Evolutionary conservation across 306 rosid genomes (phyloP), one percentile per base, ranked within the genome.

Genomic region (Pueraria montana): DNA sequence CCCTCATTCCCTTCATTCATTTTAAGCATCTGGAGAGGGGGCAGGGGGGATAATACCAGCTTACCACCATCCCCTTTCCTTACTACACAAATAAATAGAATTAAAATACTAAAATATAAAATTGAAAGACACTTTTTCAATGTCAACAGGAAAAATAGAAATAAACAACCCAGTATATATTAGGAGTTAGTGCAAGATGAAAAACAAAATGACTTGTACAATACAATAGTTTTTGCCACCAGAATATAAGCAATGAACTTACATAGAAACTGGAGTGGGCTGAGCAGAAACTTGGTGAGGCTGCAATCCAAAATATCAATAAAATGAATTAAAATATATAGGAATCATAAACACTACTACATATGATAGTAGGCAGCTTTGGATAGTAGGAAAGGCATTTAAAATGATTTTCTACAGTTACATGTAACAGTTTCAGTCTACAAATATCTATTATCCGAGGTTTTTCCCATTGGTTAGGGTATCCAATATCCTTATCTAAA

Each of bases 221-320:
- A 72, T 36, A 46, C 17, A 10, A 20, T 36, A 56, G 40, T 14
- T 65, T 78, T 72, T 18, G 14, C 58, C 36, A 70, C 50, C 72
- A 75, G 66, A 58, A 86, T 79, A 78, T 40, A 86, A 81, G 65
- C 76, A 79, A 20, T 70, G 71, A 81, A 87, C 98, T 93, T 90
- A 96, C 99, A 86, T 84, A 24, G 99, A 96, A 87, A 81, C 94
- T 59, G 99, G 93, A 84, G 90, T 89, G 14, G 98, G 90, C 91
- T 96, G 97, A 87, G 68, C 83, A 63, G 89, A 81, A 53, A 93
- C 90, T 83, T 87, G 93, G 68, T 86, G 96, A 59, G 88, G 85
- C 98, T 93, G 99, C 94, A 89, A 80, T 56, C 48, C 74, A 87
- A 79, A 85, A 74, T 75, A 82, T 74, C 58, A 78, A 46, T 36